phyloP scores from a whole-genome alignment of 257 asterid genomes.

The Solanum lignicaule region DNA sequence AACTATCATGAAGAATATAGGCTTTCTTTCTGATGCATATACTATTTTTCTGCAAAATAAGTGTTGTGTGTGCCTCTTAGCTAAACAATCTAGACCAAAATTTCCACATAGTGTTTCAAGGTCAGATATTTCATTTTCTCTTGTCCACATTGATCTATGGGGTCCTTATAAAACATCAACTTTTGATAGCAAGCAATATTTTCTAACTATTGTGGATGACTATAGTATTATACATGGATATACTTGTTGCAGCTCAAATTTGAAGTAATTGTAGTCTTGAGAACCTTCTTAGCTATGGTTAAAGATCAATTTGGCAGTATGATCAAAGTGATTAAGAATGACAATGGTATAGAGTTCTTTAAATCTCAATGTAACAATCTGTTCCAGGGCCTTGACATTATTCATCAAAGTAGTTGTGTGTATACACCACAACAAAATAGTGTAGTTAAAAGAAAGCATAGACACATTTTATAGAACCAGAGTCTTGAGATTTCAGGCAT shows the following conservation, averaged over 20 bases:
- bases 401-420: not conserved
- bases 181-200: not conserved
- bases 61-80: not conserved
- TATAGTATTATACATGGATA: not conserved
- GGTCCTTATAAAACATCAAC: not conserved
- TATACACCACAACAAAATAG: not conserved
- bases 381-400: not conserved
- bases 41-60: too few species aligned
- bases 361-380: not conserved
- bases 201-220: not conserved
- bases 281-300: not conserved
- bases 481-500: not conserved
- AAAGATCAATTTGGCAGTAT: too few species aligned
- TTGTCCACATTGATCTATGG: not conserved
- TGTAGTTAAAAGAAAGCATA: too few species aligned
- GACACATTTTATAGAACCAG: too few species aligned
- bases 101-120: not conserved
- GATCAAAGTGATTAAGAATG: not conserved
- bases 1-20: too few species aligned
- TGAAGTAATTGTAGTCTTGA: not conserved
- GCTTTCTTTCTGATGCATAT: not conserved
- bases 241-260: not conserved
- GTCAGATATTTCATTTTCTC: not conserved
- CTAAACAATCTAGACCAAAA: not conserved
- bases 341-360: not conserved